A percentile compares a stretch with the other conserved stretches of the same genome.
Conservation (phyloP, 345 rosid genomes). For the Populus nigra region DNA sequence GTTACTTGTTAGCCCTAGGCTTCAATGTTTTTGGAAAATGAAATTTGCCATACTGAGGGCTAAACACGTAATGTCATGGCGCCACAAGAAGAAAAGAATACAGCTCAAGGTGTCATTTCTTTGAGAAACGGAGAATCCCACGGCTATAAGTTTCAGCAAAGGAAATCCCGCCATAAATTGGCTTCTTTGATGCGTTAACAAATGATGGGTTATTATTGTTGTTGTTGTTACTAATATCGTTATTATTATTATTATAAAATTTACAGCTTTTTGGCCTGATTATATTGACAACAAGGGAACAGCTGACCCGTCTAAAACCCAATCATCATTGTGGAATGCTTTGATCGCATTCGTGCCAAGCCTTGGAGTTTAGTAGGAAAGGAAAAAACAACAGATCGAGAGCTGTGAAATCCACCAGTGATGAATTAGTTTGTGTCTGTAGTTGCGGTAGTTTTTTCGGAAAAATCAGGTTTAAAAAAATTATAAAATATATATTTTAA, state of each 20-base stretch:
- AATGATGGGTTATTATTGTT: not conserved
- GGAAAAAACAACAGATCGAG: no score
- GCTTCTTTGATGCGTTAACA: not conserved
- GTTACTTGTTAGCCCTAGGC: not conserved
- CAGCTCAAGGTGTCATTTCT: not conserved
- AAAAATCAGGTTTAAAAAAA: no score
- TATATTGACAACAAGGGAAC: not conserved
- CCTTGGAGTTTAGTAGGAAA: no score
- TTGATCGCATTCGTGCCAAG: no score
- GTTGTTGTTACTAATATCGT: no score
- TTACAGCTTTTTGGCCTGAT: not conserved
- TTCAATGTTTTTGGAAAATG: not conserved
- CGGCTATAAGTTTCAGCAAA: not conserved
- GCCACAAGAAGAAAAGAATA: not conserved
- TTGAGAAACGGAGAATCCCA: conserved; percentile 30
- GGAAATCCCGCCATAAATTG: conserved; percentile 28
- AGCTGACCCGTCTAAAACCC: not conserved
- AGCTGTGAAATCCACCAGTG: no score
- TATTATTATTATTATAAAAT: no score
- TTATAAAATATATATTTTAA: no score
- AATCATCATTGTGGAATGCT: not conserved
- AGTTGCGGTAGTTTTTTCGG: no score
- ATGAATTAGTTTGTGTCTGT: no score
- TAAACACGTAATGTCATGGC: not conserved
- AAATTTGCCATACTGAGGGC: not conserved